Evolutionary conservation across 2,329 filamentous ascomycete genomes (phyloP).

Genomic region (Cytospora chrysosperma): DNA sequence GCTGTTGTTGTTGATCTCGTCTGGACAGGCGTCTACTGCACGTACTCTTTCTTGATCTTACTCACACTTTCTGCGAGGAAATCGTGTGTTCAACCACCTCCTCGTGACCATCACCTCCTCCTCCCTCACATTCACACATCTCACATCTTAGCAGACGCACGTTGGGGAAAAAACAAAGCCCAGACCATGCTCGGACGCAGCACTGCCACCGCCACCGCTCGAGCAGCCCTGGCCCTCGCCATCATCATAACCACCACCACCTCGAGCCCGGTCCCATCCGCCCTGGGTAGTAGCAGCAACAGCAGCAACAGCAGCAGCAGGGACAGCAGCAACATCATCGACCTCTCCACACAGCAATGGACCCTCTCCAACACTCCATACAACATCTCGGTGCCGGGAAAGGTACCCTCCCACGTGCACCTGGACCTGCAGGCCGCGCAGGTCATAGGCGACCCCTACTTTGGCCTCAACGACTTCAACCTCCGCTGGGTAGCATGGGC

Average conservation of each 20-base stretch:
- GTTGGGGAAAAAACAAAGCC: too few relatives aligned
- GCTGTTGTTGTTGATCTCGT: too few relatives aligned
- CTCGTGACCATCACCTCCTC: neutral
- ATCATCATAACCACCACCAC: neutral
- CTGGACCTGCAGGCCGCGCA: conserved; percentile 54
- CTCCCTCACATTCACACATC: neutral
- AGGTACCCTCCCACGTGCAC: conserved; percentile 58
- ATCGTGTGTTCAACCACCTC: too few relatives aligned
- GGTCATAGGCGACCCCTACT: conserved; percentile 50
- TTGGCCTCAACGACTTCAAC: conserved; percentile 58
- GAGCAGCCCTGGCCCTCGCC: neutral
- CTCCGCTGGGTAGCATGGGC: conserved; percentile 56
- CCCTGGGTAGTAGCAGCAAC: neutral
- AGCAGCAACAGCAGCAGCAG: conserved; percentile 34
- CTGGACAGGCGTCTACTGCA: too few relatives aligned
- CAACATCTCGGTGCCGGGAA: conserved; percentile 53
- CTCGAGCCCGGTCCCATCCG: neutral
- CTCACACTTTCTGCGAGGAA: too few relatives aligned
- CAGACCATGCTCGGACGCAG: neutral
- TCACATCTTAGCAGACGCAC: neutral
- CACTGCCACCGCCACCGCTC: neutral
- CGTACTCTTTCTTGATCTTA: too few relatives aligned
- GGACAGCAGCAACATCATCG: conserved; percentile 38
- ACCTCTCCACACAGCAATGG: conserved; percentile 44
- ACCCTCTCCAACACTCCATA: conserved; percentile 43